A percentile compares a stretch with the other conserved stretches of the same genome.
Evolutionary conservation across 129 eudicot species (phyloP).

Genomic region (Tagetes erecta): DNA sequence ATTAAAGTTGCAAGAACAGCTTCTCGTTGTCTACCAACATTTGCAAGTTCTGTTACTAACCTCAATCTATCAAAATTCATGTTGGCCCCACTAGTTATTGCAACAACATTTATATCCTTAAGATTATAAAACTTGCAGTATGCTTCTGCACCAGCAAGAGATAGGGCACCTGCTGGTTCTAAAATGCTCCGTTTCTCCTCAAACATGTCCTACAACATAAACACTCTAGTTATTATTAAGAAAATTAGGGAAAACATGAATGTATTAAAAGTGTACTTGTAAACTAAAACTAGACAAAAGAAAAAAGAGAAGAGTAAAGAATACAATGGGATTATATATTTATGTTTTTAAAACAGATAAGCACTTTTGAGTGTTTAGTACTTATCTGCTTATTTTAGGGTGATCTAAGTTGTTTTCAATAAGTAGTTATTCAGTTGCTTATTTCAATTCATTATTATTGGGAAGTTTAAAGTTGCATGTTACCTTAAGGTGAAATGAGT

Average conservation of each 20-base stretch:
- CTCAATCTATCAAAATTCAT: conserved; percentile 97
- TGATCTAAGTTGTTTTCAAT: background rate
- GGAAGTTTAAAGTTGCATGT: background rate
- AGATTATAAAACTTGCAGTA: conserved; percentile 87
- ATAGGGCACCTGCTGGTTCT: conserved; percentile 99
- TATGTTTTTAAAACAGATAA: background rate
- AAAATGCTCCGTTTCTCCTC: conserved; percentile 97
- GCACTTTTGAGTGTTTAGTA: background rate
- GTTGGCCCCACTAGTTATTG: conserved; percentile 94
- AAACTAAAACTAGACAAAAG: background rate
- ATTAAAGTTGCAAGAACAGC: conserved; percentile 95
- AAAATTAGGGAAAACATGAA: background rate
- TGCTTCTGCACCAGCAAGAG: conserved; percentile 99
- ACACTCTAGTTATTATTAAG: background rate
- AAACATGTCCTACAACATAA: conserved; percentile 74
- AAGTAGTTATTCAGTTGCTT: background rate
- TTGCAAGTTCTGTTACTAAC: conserved; percentile 96
- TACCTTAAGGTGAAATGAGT: background rate
- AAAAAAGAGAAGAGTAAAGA: background rate
- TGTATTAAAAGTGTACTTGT: background rate
- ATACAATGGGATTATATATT: background rate
- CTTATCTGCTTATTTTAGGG: background rate
- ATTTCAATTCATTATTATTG: background rate
- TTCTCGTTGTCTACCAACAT: conserved; percentile 89
- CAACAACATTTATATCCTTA: conserved; percentile 79